These are phyloP conservation scores for Drechslerella dactyloides DNA, from an alignment of 2,329 filamentous ascomycete genomes.

Conservation along the genomic window DNA sequence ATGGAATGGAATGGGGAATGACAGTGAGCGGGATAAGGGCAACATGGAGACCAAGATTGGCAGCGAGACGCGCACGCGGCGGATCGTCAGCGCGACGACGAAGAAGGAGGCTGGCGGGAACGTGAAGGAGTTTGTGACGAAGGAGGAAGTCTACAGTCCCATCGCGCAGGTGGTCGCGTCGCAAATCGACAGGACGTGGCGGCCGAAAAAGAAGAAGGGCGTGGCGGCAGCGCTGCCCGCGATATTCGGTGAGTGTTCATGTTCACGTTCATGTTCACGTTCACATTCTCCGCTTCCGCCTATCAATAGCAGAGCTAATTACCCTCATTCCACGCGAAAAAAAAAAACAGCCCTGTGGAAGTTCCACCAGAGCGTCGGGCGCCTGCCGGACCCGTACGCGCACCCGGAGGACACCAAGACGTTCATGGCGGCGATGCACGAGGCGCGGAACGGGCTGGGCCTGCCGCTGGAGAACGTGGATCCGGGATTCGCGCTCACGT, in stretches of 20 bases:
- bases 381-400: constrained; percentile 64
- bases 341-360: constrained; percentile 75
- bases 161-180: constrained; percentile 63
- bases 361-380: constrained; percentile 70
- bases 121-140: constrained; percentile 82
- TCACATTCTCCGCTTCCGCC: too few relatives aligned
- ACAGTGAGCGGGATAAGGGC: constrained; percentile 73
- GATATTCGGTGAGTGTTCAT: constrained; percentile 37
- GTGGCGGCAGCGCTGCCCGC: constrained; percentile 53
- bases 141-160: constrained; percentile 84
- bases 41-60: constrained; percentile 70
- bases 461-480: constrained; percentile 65
- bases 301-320: too few relatives aligned
- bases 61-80: constrained; percentile 78
- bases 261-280: too few relatives aligned
- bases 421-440: constrained; percentile 78
- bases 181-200: constrained; percentile 54
- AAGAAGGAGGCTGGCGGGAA: constrained; percentile 72
- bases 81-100: constrained; percentile 73
- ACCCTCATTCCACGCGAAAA: too few relatives aligned
- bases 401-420: constrained; percentile 69
- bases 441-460: constrained; percentile 76
- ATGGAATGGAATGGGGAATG: background rate
- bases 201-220: constrained; percentile 52
- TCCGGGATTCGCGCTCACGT: constrained; percentile 58